phyloP scores from a whole-genome alignment of 1,284 basidiomycete genomes.

The Peniophora sp. region DNA sequence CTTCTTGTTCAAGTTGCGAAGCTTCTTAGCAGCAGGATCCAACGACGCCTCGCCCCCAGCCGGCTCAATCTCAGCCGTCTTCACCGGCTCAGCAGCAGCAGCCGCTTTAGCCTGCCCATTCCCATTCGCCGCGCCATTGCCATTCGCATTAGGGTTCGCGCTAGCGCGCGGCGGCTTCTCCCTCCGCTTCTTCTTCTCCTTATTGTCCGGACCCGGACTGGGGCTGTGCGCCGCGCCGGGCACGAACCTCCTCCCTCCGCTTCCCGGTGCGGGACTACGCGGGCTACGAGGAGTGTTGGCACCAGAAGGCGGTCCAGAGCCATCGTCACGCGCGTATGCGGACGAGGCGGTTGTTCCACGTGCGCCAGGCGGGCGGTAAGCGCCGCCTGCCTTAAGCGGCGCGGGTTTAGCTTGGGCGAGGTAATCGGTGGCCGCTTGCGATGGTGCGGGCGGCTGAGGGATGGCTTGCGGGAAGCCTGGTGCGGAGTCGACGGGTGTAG shows the following conservation, averaged over 20 bases:
- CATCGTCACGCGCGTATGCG: constrained; percentile 85
- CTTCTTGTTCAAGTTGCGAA: constrained; percentile 92
- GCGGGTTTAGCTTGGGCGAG: constrained; percentile 33
- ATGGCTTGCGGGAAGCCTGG: constrained; percentile 69
- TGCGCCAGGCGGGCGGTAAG: constrained; percentile 90
- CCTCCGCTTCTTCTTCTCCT: constrained; percentile 43
- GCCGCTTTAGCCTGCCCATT: not conserved
- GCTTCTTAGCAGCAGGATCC: constrained; percentile 84
- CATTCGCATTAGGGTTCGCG: constrained; percentile 21
- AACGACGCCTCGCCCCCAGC: constrained; percentile 43
- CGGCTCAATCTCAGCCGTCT: not conserved
- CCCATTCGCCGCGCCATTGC: constrained; percentile 10
- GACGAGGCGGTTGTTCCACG: constrained; percentile 79
- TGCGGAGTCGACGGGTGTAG: constrained; percentile 56
- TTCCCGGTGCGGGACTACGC: constrained; percentile 49
- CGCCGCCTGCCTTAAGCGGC: constrained; percentile 61
- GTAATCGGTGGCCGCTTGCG: constrained; percentile 42
- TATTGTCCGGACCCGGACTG: constrained; percentile 37
- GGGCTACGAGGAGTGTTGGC: constrained; percentile 42
- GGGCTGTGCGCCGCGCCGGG: constrained; percentile 46
- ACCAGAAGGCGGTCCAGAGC: constrained; percentile 55
- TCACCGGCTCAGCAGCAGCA: constrained; percentile 24
- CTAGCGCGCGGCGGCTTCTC: constrained; percentile 21
- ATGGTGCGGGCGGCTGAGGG: constrained; percentile 71
- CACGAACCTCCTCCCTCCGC: constrained; percentile 17